Evolutionary conservation across 179 eudicot species (phyloP).

Genomic region (Spergularia azorica): DNA sequence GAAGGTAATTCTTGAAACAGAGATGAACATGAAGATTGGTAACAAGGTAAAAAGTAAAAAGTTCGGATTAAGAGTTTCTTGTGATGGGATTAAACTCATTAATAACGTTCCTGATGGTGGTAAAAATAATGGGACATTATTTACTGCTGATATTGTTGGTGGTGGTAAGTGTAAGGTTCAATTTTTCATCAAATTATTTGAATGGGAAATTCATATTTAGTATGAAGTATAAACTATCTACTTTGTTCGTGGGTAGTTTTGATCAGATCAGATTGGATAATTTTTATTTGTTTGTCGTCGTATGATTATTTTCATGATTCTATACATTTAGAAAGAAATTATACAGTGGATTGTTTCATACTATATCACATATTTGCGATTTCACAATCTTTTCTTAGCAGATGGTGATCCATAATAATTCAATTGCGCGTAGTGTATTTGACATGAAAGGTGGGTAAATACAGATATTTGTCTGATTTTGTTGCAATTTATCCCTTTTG

Average conservation of each 20-base stretch:
- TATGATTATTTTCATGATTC: background rate
- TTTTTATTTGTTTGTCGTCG: background rate
- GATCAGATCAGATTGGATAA: background rate
- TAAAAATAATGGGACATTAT: slow-evolving; percentile 29
- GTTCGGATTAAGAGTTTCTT: slow-evolving; percentile 42
- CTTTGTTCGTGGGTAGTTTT: background rate
- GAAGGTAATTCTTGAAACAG: slow-evolving; percentile 44
- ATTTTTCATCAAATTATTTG: slow-evolving; percentile 52
- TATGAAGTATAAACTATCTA: background rate
- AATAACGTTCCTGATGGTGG: slow-evolving; percentile 18
- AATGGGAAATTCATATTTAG: slow-evolving; percentile 36
- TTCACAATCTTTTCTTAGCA: too few species aligned
- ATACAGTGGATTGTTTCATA: background rate
- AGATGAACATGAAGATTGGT: slow-evolving; percentile 49
- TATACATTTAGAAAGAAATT: background rate
- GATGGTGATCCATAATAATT: background rate
- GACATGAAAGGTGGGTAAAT: background rate
- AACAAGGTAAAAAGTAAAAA: slow-evolving; percentile 38
- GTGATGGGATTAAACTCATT: slow-evolving; percentile 40
- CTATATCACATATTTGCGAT: too few species aligned
- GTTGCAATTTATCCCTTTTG: background rate
- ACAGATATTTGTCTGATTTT: background rate
- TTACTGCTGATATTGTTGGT: slow-evolving; percentile 23
- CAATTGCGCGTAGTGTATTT: background rate
- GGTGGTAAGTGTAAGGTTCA: slow-evolving; percentile 49